These are phyloP conservation scores for Hanseniaspora hatyaiensis DNA, from an alignment of 805 yeast species.

Conservation along the genomic window DNA sequence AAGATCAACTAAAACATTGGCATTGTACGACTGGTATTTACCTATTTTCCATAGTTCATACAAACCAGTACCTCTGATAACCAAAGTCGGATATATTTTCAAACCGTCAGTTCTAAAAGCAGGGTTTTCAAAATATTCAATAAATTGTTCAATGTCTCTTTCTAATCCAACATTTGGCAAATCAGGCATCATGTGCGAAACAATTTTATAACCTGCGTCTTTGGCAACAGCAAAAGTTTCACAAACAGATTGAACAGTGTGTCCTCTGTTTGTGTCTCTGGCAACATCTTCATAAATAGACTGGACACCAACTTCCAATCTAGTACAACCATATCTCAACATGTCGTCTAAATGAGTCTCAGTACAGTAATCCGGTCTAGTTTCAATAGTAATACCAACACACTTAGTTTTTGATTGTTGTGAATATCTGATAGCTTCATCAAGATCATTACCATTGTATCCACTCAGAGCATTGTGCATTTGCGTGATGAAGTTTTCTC, in stretches of 20 bases:
- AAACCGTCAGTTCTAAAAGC: conserved; percentile 94
- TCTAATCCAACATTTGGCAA: conserved; percentile 98
- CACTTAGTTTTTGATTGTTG: conserved; percentile 93
- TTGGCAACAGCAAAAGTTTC: conserved; percentile 93
- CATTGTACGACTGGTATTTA: conserved; percentile 83
- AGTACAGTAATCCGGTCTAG: conserved; percentile 97
- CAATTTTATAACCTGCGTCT: conserved; percentile 96
- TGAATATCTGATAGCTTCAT: conserved; percentile 81
- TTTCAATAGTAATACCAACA: conserved; percentile 96
- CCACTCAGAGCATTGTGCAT: conserved; percentile 94
- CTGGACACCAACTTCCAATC: conserved; percentile 94
- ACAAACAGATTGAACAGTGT: conserved; percentile 90
- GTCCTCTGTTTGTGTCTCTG: conserved; percentile 95
- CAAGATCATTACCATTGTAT: conserved; percentile 70
- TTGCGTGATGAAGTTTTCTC: conserved; percentile 80
- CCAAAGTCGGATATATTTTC: conserved; percentile 89
- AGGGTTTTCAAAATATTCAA: conserved; percentile 94
- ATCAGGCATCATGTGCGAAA: conserved; percentile 99
- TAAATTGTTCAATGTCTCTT: conserved; percentile 88
- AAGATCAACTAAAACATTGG: conserved; percentile 83
- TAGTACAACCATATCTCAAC: conserved; percentile 92
- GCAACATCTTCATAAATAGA: conserved; percentile 97
- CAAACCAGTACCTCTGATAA: conserved; percentile 92
- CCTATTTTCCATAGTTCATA: conserved; percentile 98
- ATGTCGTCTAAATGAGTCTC: conserved; percentile 90